Base-by-base conservation (phyloP, 805 yeast species). In the Spathaspora gorwiae region DNA sequence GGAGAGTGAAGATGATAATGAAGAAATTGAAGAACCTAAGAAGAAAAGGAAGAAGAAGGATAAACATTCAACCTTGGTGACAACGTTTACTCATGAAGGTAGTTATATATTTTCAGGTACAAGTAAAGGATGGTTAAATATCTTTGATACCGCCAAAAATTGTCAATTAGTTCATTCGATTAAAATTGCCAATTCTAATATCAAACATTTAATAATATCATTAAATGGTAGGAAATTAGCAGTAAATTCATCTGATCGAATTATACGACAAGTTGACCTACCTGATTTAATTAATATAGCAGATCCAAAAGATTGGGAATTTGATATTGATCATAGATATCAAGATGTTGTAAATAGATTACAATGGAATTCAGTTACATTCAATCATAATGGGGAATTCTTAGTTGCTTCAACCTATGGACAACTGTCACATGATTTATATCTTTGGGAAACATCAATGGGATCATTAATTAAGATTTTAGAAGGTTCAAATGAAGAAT, bases 401-500 rank as follows among this genome's bases (percentile, higher is more conserved):
- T 64, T 90, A n/a, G 82, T 88, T 43, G 97, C 97, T 0, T 82
- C 95, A 0, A 86, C 96, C 0, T 82, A 80, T 60, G 96, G 95
- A 10, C 74, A 70, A 52, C 83, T 90, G 5, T 83, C 94, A 0
- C 96, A 90, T 58, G 96, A 88, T 55, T 73, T 92, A 38, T 90
- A 90, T 61, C 77, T 92, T 47, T 90, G 97, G 97, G 97, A 92
- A 59, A 87, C 96, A 0, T 72, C 79, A 7, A 76, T 85, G 73
- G 97, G 97, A 0, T 81, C 95, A n/a, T 68, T 90, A 45, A 85
- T 89, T 27, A 85, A 92, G 64, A 92, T 90, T 40, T 68, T 89
- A 31, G 97, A 90, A 62, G 96, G 97, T 0, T 87, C 96, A 6
- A 83, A 83, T 52, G 97, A 90, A 54, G 97, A 90, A 57, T 70